phyloP scores from a whole-genome alignment of 2,329 filamentous ascomycete species.

The Cercospora zeae-maydis region DNA sequence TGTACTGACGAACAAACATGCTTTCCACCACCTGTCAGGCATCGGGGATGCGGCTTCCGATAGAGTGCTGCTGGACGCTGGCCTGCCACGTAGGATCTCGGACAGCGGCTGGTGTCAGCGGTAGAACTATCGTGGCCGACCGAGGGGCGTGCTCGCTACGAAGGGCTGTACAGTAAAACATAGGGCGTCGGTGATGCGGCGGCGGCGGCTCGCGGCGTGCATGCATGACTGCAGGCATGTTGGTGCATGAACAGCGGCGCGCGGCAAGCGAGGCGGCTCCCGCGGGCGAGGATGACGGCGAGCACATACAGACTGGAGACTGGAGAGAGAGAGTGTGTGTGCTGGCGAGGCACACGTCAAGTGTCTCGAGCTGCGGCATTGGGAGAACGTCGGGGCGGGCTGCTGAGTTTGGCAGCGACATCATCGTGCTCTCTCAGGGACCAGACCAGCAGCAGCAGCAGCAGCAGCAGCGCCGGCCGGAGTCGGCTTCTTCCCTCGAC shows the following conservation, averaged over 20 bases:
- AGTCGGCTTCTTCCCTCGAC: not conserved
- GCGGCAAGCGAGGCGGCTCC: not conserved
- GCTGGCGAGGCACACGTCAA: not conserved
- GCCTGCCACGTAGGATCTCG: not conserved
- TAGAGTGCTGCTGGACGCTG: not conserved
- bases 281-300: not conserved
- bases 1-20: too few relatives aligned
- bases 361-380: not conserved
- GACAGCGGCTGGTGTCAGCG: not conserved
- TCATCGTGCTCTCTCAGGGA: constrained; percentile 4
- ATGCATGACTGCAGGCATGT: not conserved
- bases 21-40: not conserved
- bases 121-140: not conserved
- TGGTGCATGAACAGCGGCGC: constrained; percentile 5
- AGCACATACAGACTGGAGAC: too few relatives aligned
- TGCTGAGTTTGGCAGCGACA: not conserved
- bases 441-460: too few relatives aligned
- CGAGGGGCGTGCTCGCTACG: too few relatives aligned
- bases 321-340: not conserved
- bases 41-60: not conserved
- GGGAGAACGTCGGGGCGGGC: not conserved
- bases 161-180: too few relatives aligned
- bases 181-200: not conserved
- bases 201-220: not conserved
- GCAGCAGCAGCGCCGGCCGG: not conserved